Base-by-base conservation (phyloP, 108 stramenopile genomes). In the Conticribra guillardii region DNA sequence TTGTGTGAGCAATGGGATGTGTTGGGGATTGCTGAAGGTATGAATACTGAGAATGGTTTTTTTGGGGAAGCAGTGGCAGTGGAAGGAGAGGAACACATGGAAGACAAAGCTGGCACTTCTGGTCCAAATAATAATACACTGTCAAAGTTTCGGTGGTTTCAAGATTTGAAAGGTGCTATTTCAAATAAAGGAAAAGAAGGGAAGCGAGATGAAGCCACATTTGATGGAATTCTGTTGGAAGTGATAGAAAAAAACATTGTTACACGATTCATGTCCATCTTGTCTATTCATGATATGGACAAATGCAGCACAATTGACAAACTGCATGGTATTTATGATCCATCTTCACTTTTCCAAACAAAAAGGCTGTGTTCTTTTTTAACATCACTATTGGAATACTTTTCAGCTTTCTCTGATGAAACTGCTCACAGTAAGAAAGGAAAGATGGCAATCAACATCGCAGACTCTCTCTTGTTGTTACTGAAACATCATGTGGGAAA, bases 1-100 rank as follows among this genome's bases (percentile, higher is more conserved):
- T 28, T 93, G 37, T 89, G 84, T 49, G 49, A 64, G 59, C 46
- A 46, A 65, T 76, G 80, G 80, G 74, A 60, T 72, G 50, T 62
- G 41, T 24, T 80, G 45, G 64, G 44, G 24, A 60, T 71, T 28
- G n/a, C 18, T 0, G 22, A 46, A 21, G 8, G 31, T 22, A 28
- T 73, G 45, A 33, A 64, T 49, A 24, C 48, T 23, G 27, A 29
- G 3, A 33, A n/a, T 3, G 11, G 30, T n/a, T 2, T 53, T 14
- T 11, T 14, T 2, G 22, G 26, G 14, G 1, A 3, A 24, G 19
- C 2, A 54, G 14, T n/a, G 28, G 29, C 28, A 22, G 16, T 47
- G 57, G 21, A 8, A 3, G 28, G 28, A 41, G 22, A 24, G n/a
- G 54, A 27, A 1, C 19, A 4, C n/a, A n/a, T n/a, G n/a, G n/a